Evolutionary conservation across 257 asterid genomes (phyloP), one percentile per base, ranked within the genome.

Genomic region (Misopates orontium): DNA sequence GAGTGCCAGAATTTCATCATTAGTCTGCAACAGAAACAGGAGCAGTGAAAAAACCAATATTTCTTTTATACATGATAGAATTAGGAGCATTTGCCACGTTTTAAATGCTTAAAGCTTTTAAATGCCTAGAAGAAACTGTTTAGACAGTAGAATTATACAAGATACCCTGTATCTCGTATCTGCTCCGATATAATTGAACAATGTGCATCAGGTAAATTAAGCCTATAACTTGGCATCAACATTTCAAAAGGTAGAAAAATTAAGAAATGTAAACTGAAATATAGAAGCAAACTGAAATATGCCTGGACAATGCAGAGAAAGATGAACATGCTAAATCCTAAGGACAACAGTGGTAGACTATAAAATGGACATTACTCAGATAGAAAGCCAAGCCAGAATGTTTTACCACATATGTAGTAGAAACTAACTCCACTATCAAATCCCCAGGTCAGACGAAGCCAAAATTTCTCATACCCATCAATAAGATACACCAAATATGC

Each of bases 381-480:
- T 24, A 60, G 42, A 69, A 31, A 32, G 65, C 22, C 36, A 53
- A 71, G 72, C 54, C 17, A 60, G 66, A 70, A 71, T 68, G 60
- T 64, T 65, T 73, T 87, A 93, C 99, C 99, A 51, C 91, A 90
- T 66, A 93, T 82, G 72, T 93, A 93, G 85, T 87, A 87, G 84
- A 93, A 93, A 70, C 97, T 84, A 53, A 85, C 71, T 54, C 64
- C 96, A 71, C 82, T 75, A 45, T 90, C 95, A 62, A 93, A 87
- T 57, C 85, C 95, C 96, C 95, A 93, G 55, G 87, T 69, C 16
- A 64, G 78, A 56, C 92, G 97, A 60, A 93, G 85, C 96, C 96
- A 85, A 74, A 68, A 82, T 63, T 87, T 78, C 74, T 93, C 84
- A 79, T 69, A 79, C 22, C 79, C 74, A 57, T 93, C 99, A 65